Percentiles rank a stretch among this genome's conserved stretches.
phyloP scores from a whole-genome alignment of 2,329 filamentous ascomycete genomes.

The Cylindrodendrum hubeiense region DNA sequence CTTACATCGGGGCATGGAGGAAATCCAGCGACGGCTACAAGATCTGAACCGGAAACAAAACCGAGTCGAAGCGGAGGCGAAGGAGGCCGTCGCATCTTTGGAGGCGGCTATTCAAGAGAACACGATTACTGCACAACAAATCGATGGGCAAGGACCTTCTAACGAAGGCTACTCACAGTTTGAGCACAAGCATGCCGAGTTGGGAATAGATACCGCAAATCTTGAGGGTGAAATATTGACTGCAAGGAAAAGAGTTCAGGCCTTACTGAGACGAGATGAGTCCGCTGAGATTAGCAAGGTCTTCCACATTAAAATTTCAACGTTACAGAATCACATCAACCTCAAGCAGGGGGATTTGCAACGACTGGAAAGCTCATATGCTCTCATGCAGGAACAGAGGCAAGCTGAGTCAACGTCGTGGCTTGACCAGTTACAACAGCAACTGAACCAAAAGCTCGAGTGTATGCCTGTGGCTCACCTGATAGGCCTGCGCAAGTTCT shows the following conservation, averaged over 20 bases:
- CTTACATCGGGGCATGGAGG: background rate
- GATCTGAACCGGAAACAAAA: background rate
- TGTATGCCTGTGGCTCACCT: background rate
- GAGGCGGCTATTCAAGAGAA: conserved; percentile 5
- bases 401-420: conserved; percentile 7
- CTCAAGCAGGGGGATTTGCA: conserved; percentile 9
- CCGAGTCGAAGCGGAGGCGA: conserved; percentile 2
- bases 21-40: background rate
- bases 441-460: conserved; percentile 6
- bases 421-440: conserved; percentile 9
- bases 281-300: background rate
- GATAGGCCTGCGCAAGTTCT: background rate
- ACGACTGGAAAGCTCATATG: background rate
- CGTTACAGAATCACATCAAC: conserved; percentile 6
- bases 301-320: background rate
- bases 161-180: background rate
- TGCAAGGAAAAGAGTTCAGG: conserved; percentile 5
- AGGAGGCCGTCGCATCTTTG: conserved; percentile 2
- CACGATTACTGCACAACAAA: background rate
- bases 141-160: background rate
- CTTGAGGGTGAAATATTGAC: background rate
- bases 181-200: background rate
- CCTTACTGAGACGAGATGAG: background rate
- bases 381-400: conserved; percentile 5
- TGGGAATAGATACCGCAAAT: background rate